Conservation (phyloP, 2,329 filamentous ascomycete genomes). For the Diaporthe humulicola region DNA sequence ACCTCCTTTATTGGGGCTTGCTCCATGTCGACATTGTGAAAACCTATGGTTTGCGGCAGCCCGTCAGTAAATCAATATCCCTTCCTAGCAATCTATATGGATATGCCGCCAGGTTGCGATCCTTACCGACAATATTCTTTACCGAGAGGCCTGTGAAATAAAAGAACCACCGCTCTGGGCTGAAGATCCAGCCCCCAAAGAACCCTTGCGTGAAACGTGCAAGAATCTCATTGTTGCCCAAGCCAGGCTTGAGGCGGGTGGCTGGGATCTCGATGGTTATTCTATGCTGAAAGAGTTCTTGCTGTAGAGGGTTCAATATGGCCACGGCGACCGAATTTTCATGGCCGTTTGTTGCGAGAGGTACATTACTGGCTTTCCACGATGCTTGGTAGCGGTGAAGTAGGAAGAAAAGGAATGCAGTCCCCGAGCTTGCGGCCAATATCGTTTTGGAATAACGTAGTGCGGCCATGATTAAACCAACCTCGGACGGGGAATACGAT, state of each 20-base stretch:
- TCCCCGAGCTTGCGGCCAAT: not conserved
- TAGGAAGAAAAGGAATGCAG: not conserved
- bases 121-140: not conserved
- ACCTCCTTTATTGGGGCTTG: not conserved
- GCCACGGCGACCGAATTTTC: not conserved
- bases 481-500: not conserved
- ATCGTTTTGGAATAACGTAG: not conserved
- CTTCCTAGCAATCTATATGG: too few species aligned
- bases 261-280: not conserved
- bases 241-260: not conserved
- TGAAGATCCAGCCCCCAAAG: slow-evolving; percentile 30
- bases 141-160: not conserved
- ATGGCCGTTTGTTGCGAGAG: not conserved
- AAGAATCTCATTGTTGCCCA: not conserved
- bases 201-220: slow-evolving; percentile 7
- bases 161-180: slow-evolving; percentile 26
- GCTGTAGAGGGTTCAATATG: not conserved
- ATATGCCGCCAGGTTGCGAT: fast-evolving
- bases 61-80: not conserved
- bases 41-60: not conserved
- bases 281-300: not conserved
- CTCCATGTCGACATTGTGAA: not conserved
- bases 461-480: not conserved
- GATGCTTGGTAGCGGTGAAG: not conserved
- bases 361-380: not conserved